Base-by-base conservation (phyloP, 1,284 basidiomycete species). In the Marasmius fiardii region DNA sequence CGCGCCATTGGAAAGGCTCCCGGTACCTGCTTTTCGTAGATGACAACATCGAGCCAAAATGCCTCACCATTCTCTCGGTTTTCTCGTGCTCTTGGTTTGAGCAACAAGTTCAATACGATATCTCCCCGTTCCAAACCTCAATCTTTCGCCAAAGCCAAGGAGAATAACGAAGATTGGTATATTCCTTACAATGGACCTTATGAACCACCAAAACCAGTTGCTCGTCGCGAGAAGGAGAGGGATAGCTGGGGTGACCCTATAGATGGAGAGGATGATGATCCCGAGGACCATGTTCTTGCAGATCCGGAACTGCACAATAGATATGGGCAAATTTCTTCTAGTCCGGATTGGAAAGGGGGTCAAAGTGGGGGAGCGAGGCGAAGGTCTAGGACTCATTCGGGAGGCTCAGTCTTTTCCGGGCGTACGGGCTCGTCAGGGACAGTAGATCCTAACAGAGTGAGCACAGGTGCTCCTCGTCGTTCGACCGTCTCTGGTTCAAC, bases 161-260 rank as follows among this genome's bases (percentile, higher is more conserved):
- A 70, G 39, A 56, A 58, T 21, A 70, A 77, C 5, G 78, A 81
- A 23, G 77, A 83, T 54, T 84, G 82, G 81, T 83, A 82, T 67
- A 82, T 82, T 55, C 82, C 83, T 1, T 84, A 86, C 72, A 81
- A 79, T 60, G 83, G 83, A 1, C 81, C 83, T 2, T 78, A 79
- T 65, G 83, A 63, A 82, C 64, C 70, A 16, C 80, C 79, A 10
- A 66, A 63, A 24, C 57, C 53, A 23, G 44, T 45, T 47, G 39
- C 34, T 21, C 58, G 63, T 55, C 60, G 66, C 54, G 56, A 60
- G 63, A 62, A 67, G 54, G 60, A 71, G 26, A 70, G 77, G 52
- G 78, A 81, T 63, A 81, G 77, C 61, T 81, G 78, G 75, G 78
- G 77, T 3, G 76, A 80, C 60, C 68, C 74, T 26, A 67, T 78